These are phyloP conservation scores for Coemansia biformis DNA, from an alignment of 192 early-diverging fungal species.

Conservation along the genomic window DNA sequence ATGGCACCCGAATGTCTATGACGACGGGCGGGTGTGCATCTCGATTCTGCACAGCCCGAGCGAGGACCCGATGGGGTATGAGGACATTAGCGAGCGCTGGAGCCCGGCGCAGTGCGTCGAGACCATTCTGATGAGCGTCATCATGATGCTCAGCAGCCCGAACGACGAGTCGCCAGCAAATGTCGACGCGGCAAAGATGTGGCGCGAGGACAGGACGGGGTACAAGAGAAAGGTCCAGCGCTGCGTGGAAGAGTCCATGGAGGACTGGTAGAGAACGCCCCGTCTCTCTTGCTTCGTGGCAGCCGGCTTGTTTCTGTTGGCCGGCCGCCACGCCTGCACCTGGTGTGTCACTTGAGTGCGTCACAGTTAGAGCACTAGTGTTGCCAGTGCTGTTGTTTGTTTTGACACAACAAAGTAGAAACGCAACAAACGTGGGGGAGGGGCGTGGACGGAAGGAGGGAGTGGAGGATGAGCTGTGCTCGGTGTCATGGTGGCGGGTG, in stretches of 20 bases:
- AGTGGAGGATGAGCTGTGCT: too few species aligned
- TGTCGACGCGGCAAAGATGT: slow-evolving; percentile 88
- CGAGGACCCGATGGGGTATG: slow-evolving; percentile 91
- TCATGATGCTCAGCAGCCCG: slow-evolving; percentile 85
- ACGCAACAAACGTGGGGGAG: too few species aligned
- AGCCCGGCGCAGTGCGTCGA: slow-evolving; percentile 93
- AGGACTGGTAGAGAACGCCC: slow-evolving; percentile 11
- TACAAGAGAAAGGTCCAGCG: slow-evolving; percentile 77
- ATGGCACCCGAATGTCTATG: slow-evolving; percentile 94
- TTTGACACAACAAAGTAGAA: too few species aligned
- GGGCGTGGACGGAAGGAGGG: too few species aligned
- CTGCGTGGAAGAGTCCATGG: slow-evolving; percentile 31
- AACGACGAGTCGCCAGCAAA: slow-evolving; percentile 97
- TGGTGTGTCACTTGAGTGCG: too few species aligned
- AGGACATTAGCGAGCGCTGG: slow-evolving; percentile 87
- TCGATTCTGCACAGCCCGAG: slow-evolving; percentile 84
- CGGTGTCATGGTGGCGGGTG: too few species aligned
- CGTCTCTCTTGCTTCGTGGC: not conserved
- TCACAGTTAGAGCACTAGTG: too few species aligned
- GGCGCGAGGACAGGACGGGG: slow-evolving; percentile 59
- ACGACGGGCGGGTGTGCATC: slow-evolving; percentile 88
- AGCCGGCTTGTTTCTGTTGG: too few species aligned
- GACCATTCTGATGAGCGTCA: slow-evolving; percentile 84
- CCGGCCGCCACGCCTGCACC: too few species aligned
- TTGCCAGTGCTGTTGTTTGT: too few species aligned